Percentiles rank a stretch among this genome's conserved stretches.
These are phyloP conservation scores for Takashimella tepidaria DNA, from an alignment of 1,284 basidiomycete genomes.

Conservation along the genomic window DNA sequence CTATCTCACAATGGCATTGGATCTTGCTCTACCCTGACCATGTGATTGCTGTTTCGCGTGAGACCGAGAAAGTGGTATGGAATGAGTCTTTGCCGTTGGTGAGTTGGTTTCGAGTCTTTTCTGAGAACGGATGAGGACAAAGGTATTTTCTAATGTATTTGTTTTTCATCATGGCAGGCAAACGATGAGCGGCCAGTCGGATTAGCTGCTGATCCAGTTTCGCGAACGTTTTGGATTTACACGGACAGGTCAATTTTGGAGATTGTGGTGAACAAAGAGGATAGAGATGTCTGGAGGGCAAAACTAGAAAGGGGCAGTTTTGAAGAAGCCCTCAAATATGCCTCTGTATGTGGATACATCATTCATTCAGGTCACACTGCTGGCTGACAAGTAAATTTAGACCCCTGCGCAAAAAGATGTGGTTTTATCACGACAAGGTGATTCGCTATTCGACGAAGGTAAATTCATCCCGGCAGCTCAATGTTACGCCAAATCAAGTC, in stretches of 20 bases:
- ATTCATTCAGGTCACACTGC: no score
- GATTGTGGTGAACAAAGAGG: constrained; percentile 78
- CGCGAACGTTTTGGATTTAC: constrained; percentile 91
- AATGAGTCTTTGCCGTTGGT: constrained; percentile 79
- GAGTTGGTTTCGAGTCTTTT: constrained; percentile 34
- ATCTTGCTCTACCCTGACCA: constrained; percentile 77
- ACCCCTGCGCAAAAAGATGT: constrained; percentile 77
- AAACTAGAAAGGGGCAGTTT: constrained; percentile 75
- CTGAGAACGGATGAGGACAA: neutral
- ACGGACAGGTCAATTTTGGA: constrained; percentile 88
- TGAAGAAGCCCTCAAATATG: constrained; percentile 70
- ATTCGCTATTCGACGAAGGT: constrained; percentile 72
- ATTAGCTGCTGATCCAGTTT: constrained; percentile 73
- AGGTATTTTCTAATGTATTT: neutral
- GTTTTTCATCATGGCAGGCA: constrained; percentile 63
- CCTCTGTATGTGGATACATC: constrained; percentile 66
- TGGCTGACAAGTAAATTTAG: constrained; percentile 47
- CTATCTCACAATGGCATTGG: constrained; percentile 88
- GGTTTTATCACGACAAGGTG: constrained; percentile 78
- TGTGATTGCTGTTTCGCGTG: constrained; percentile 68
- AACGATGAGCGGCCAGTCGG: constrained; percentile 65
- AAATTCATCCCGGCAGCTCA: constrained; percentile 88
- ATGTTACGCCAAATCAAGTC: constrained; percentile 81
- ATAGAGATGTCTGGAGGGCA: constrained; percentile 90
- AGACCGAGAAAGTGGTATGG: constrained; percentile 78